These are phyloP conservation scores for Suillus tomentosus DNA, from an alignment of 768 basidiomycete species.

Conservation along the genomic window DNA sequence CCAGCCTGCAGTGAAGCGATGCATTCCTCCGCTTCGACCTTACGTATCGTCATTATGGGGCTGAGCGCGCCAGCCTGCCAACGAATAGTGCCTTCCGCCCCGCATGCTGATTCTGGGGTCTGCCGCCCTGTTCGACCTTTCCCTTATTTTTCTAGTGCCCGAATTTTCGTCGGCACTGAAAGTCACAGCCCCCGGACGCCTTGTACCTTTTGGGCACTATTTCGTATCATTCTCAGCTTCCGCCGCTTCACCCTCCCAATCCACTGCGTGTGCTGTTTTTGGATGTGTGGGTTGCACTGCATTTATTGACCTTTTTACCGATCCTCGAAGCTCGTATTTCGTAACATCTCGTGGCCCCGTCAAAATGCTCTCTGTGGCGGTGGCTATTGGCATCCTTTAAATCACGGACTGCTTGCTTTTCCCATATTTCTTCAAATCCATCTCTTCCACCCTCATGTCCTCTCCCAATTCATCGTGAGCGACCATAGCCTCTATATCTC, in stretches of 20 bases:
- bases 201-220: constrained; percentile 7
- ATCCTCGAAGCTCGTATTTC: constrained; percentile 18
- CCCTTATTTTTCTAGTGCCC: not conserved
- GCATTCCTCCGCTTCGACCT: constrained; percentile 15
- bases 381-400: constrained; percentile 26
- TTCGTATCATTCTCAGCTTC: not conserved
- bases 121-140: not conserved
- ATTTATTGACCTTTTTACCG: constrained; percentile 6
- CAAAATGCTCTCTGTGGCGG: constrained; percentile 22
- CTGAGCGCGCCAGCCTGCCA: not conserved
- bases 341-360: constrained; percentile 20
- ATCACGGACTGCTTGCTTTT: constrained; percentile 7
- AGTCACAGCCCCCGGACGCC: constrained; percentile 25
- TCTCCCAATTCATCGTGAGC: not conserved
- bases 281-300: constrained; percentile 23
- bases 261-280: not conserved
- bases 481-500: not conserved
- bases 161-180: constrained; percentile 16
- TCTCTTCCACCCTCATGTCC: constrained; percentile 9
- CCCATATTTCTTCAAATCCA: constrained; percentile 10
- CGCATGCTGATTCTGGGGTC: not conserved
- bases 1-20: constrained; percentile 1
- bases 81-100: not conserved
- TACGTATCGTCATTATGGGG: constrained; percentile 1
- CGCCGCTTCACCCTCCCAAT: not conserved